These are phyloP conservation scores for Annulohypoxylon moriforme DNA, from an alignment of 495 filamentous ascomycete species.

Conservation along the genomic window DNA sequence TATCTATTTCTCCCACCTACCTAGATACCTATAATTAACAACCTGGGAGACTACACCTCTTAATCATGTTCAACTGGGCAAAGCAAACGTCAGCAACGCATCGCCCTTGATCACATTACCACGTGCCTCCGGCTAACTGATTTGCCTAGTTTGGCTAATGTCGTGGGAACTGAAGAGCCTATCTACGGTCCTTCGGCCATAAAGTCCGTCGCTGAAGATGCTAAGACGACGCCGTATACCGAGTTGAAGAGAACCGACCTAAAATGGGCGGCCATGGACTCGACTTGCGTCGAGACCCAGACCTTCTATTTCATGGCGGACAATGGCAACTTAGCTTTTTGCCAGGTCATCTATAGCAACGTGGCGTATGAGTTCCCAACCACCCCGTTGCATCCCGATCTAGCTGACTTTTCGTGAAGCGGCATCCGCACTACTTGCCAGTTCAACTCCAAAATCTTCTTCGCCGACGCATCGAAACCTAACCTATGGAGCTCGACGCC, in stretches of 20 bases:
- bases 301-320: conserved; percentile 91
- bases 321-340: conserved; percentile 77
- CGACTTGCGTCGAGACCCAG: conserved; percentile 95
- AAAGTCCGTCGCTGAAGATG: conserved; percentile 82
- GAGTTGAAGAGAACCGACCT: conserved; percentile 80
- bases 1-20: conserved; percentile 19
- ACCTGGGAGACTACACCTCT: conserved; percentile 14
- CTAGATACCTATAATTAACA: conserved; percentile 18
- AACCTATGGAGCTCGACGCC: conserved; percentile 84
- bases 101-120: conserved; percentile 19
- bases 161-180: conserved; percentile 94
- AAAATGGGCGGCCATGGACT: conserved; percentile 82
- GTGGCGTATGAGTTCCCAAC: conserved; percentile 75
- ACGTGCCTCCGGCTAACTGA: conserved; percentile 28
- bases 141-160: conserved; percentile 78
- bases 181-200: conserved; percentile 94
- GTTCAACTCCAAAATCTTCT: conserved; percentile 92
- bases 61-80: conserved; percentile 64
- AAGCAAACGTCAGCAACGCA: conserved; percentile 57
- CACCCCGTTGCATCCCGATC: conserved; percentile 16
- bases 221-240: conserved; percentile 81
- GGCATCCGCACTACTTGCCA: conserved; percentile 90
- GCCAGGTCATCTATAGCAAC: conserved; percentile 97
- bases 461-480: conserved; percentile 70
- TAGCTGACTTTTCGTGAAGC: conserved; percentile 62